phyloP scores from a whole-genome alignment of 371 early-diverging fungal species.

The Circinella minor region DNA sequence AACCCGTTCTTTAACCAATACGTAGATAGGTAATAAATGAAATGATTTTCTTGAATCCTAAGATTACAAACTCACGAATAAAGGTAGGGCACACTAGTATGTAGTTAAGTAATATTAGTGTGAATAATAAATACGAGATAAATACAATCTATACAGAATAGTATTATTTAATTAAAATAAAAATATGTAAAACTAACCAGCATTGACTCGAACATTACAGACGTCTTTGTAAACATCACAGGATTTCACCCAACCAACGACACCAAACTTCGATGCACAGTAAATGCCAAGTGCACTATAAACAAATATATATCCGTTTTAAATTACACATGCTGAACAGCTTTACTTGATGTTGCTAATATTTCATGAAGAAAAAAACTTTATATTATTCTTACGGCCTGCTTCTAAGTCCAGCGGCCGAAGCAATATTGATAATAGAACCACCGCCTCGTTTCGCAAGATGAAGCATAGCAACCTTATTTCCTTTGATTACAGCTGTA shows the following conservation, averaged over 20 bases:
- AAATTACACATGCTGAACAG: constrained; percentile 7
- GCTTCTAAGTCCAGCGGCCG: constrained; percentile 32
- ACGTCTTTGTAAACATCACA: constrained; percentile 21
- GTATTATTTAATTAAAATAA: not conserved
- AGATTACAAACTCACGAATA: constrained; percentile 16
- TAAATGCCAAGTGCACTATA: constrained; percentile 21
- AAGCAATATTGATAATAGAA: constrained; percentile 52
- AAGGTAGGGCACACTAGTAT: constrained; percentile 27
- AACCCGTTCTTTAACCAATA: not conserved
- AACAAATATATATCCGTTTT: not conserved
- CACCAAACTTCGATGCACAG: constrained; percentile 27
- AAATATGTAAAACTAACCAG: constrained; percentile 18
- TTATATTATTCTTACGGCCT: constrained; percentile 16
- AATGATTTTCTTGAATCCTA: too few species aligned
- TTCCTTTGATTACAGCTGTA: constrained; percentile 64
- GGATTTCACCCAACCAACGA: constrained; percentile 29
- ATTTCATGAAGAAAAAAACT: too few species aligned
- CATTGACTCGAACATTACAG: constrained; percentile 44
- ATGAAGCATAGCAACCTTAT: constrained; percentile 43
- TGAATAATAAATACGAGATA: not conserved
- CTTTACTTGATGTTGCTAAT: constrained; percentile 4
- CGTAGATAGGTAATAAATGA: too few species aligned
- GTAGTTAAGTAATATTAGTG: not conserved
- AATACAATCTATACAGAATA: not conserved
- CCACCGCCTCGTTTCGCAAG: constrained; percentile 45